Conservation (phyloP, 192 early-diverging fungal species). For the Phlyctochytrium planicorne region DNA sequence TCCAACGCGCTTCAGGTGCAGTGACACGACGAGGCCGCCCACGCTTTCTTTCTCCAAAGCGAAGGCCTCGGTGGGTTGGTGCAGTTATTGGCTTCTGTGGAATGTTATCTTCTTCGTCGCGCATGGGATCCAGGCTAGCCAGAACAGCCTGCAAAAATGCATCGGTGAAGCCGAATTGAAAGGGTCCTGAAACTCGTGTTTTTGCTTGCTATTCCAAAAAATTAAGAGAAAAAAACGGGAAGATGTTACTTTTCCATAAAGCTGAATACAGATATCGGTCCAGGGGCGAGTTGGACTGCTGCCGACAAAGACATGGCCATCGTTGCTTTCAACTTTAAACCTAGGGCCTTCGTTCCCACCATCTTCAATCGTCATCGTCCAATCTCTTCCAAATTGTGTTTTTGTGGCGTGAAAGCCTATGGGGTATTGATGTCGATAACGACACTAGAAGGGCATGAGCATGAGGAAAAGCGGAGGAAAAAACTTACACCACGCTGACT, state of each 20-base stretch:
- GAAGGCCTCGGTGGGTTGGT: background rate
- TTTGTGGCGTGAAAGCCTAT: conserved; percentile 28
- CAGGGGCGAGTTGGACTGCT: conserved; percentile 23
- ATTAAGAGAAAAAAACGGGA: background rate
- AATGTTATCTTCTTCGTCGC: background rate
- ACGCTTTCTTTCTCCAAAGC: conserved; percentile 1
- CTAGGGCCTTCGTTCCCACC: conserved; percentile 19
- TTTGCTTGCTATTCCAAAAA: conserved; percentile 14
- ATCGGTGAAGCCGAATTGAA: conserved; percentile 30
- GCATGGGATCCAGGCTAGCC: background rate
- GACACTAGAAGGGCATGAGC: conserved; percentile 13
- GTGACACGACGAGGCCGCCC: background rate
- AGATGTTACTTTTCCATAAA: conserved; percentile 18
- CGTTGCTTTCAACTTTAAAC: conserved; percentile 16
- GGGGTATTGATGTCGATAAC: conserved; percentile 31
- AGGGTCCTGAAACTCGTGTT: conserved; percentile 24
- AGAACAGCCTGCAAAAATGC: conserved; percentile 27
- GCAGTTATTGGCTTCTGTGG: background rate
- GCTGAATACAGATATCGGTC: conserved; percentile 23
- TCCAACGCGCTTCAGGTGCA: background rate
- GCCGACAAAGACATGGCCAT: conserved; percentile 22
- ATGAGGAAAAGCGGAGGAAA: conserved; percentile 2
- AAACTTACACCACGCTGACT: conserved; percentile 18
- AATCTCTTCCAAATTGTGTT: conserved; percentile 25
- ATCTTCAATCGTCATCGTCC: conserved; percentile 33